phyloP scores from a whole-genome alignment of 1,284 basidiomycete species.

The Jaminaea rosea region DNA sequence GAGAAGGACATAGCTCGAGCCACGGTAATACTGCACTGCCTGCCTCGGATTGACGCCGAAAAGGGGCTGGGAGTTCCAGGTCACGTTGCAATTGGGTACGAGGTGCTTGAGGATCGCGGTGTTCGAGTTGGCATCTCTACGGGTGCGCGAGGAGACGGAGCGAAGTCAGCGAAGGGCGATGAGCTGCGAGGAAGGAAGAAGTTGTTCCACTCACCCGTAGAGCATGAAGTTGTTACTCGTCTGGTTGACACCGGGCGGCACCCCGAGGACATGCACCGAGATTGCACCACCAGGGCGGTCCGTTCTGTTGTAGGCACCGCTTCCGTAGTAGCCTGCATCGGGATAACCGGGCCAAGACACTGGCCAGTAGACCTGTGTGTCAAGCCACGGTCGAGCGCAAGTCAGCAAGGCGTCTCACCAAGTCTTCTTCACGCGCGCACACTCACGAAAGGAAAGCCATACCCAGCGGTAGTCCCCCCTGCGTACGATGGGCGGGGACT shows the following conservation, averaged over 20 bases:
- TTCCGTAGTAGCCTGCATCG: conserved; percentile 9
- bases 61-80: too few relatives aligned
- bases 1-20: conserved; percentile 2
- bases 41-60: conserved; percentile 13
- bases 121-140: not conserved
- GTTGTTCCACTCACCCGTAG: not conserved
- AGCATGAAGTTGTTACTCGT: too few relatives aligned
- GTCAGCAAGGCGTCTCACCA: too few relatives aligned
- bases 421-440: too few relatives aligned
- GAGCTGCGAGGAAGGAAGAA: too few relatives aligned
- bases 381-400: too few relatives aligned
- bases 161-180: conserved; percentile 1
- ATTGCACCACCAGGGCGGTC: conserved; percentile 4
- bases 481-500: too few relatives aligned
- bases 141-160: not conserved
- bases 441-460: too few relatives aligned
- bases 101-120: not conserved
- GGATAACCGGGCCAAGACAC: too few relatives aligned
- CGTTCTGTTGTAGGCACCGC: not conserved
- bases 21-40: conserved; percentile 8
- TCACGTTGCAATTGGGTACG: conserved; percentile 11
- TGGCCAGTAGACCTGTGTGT: too few relatives aligned
- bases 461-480: too few relatives aligned
- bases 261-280: not conserved
- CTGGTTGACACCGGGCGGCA: not conserved